Percentiles rank a stretch among this genome's conserved stretches.
Conservation (phyloP, 768 basidiomycete genomes). For the Leccinellum rugosiceps region DNA sequence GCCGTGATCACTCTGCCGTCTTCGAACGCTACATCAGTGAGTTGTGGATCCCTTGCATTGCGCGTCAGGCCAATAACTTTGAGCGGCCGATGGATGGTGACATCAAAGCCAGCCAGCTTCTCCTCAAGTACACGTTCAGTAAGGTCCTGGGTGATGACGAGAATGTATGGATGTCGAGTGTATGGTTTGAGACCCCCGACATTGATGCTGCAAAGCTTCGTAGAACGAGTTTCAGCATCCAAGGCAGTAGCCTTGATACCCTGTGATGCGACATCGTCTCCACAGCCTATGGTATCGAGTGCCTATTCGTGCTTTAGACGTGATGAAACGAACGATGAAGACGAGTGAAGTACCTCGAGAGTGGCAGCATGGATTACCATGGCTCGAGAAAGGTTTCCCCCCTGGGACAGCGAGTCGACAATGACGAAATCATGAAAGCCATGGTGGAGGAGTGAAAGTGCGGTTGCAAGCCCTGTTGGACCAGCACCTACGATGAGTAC, state of each 20-base stretch:
- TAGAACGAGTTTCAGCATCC: conserved; percentile 30
- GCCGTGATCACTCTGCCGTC: conserved; percentile 42
- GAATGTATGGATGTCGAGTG: conserved; percentile 42
- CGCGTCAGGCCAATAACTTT: conserved; percentile 38
- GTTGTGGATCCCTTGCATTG: conserved; percentile 24
- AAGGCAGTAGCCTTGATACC: conserved; percentile 33
- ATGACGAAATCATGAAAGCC: conserved; percentile 41
- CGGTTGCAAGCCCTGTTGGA: conserved; percentile 45
- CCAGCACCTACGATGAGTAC: conserved; percentile 52
- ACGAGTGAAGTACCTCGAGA: conserved; percentile 39
- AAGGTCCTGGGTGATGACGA: conserved; percentile 42
- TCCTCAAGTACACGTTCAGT: conserved; percentile 42
- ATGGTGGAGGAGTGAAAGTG: conserved; percentile 42
- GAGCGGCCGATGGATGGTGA: conserved; percentile 36
- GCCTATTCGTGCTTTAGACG: conserved; percentile 40
- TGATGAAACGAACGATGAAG: not conserved
- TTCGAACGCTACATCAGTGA: conserved; percentile 45
- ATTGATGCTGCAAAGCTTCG: conserved; percentile 27
- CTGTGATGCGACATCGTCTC: conserved; percentile 35
- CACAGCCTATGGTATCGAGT: conserved; percentile 43
- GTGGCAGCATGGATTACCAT: conserved; percentile 49
- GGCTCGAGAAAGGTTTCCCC: conserved; percentile 42
- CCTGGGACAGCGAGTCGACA: conserved; percentile 38
- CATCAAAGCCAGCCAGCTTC: conserved; percentile 30
- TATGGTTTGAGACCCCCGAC: conserved; percentile 36